Evolutionary conservation across 192 early-diverging fungal genomes (phyloP).

Genomic region (Coemansia sp.): DNA sequence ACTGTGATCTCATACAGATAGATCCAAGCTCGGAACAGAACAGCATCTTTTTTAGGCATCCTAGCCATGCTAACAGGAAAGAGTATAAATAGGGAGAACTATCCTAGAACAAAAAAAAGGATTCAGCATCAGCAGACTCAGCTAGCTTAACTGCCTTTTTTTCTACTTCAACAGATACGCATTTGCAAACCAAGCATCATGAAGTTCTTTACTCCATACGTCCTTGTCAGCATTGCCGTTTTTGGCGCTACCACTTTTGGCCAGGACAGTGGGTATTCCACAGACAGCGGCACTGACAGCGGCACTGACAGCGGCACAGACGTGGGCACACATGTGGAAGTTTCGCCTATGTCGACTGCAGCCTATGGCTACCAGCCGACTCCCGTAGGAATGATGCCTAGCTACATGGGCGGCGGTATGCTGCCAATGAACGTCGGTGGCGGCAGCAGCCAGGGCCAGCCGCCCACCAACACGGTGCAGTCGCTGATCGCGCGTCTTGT

Average conservation of each 20-base stretch:
- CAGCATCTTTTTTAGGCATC: not conserved
- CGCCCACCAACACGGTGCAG: not conserved
- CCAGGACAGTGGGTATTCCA: not conserved
- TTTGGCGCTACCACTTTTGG: not conserved
- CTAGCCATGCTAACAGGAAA: not conserved
- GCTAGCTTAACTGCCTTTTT: constrained; percentile 9
- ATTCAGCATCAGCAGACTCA: constrained; percentile 6
- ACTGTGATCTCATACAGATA: too few relatives aligned
- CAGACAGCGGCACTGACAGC: not conserved
- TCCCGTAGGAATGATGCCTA: not conserved
- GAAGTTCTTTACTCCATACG: not conserved
- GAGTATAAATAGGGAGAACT: not conserved
- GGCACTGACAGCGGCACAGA: not conserved
- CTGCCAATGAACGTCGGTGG: not conserved
- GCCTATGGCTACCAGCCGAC: not conserved
- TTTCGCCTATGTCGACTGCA: not conserved
- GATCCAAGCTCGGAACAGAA: too few relatives aligned
- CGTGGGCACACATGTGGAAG: not conserved
- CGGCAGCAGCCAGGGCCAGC: not conserved
- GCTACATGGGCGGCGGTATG: not conserved
- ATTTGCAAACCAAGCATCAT: not conserved
- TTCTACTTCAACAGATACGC: not conserved
- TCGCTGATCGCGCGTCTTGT: constrained; percentile 16
- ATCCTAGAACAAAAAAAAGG: not conserved
- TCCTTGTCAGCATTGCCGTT: not conserved